Base-by-base conservation (phyloP, 1,139 yeast genomes). In the Yamadazyma oceani region DNA sequence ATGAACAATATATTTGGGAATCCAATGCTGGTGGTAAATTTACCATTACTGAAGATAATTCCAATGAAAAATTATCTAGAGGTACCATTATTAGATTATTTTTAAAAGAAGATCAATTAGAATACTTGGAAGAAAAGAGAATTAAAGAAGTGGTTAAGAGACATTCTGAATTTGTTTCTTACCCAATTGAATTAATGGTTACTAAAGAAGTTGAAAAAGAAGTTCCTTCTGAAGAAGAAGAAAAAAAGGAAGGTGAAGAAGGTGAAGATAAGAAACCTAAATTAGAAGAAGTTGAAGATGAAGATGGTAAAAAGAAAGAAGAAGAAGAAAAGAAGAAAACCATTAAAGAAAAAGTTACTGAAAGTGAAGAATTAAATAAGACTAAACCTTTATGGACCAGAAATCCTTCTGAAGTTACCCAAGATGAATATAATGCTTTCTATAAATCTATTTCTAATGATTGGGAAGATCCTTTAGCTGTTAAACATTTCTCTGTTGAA, bases 381-480 rank as follows among this genome's bases (percentile, higher is more conserved):
- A 88, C 96, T 55, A 94, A 94, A 78, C 99, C 99, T 52, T 78
- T 94, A 65, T 94, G 99, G 99, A 92, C 98, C 55, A 88, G 98
- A 81, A 86, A 84, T 78, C 98, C 99, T 66, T 74, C 94, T 57
- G 99, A 94, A 50, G 95, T 94, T 55, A 81, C 96, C 54, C 94
- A 89, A 78, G 98, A 94, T 53, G 99, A 94, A 75, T 94, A 94
- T 80, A 92, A 94, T 63, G 95, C 97, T 48, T 94, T 94, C 86
- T 94, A 94, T 86, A 94, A 94, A 80, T 88, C 97, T 38, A 92
- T 94, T 62, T 90, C 98, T 42, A 94, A 94, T 73, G 99, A 94
- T 73, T 94, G 98, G 98, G 98, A 92, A 78, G 98, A 92, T 68
- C 99, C 97, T 73, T 82, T 92, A 67, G 97, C 97, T 53, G 97